Conservation (phyloP, 352 stramenopile species). For the Pythium brassicae region DNA sequence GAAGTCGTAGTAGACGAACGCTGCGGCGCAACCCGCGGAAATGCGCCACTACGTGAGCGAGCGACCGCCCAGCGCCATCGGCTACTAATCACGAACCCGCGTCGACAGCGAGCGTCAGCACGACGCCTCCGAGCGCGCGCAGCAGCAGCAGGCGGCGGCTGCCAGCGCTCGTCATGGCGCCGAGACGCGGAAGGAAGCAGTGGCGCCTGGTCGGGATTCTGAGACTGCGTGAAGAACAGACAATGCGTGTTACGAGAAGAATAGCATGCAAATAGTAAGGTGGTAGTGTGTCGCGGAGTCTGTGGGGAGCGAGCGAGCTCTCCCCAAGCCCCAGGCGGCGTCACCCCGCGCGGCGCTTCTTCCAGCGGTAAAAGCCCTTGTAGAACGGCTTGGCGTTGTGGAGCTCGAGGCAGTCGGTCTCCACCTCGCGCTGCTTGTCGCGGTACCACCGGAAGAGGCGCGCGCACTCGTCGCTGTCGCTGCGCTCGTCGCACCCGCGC, state of each 20-base stretch:
- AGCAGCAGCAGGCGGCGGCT: neutral
- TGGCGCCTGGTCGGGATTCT: too few relatives aligned
- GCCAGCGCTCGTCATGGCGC: too few relatives aligned
- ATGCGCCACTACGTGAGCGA: neutral
- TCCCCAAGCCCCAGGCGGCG: too few relatives aligned
- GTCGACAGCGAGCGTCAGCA: neutral
- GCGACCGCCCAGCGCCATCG: neutral
- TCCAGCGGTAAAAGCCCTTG: conserved; percentile 17
- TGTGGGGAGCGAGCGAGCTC: too few relatives aligned
- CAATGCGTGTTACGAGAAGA: too few relatives aligned
- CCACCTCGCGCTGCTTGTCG: conserved; percentile 28
- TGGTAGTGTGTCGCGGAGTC: too few relatives aligned
- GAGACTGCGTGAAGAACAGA: too few relatives aligned
- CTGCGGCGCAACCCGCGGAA: too few relatives aligned
- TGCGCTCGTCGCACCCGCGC: conserved; percentile 19
- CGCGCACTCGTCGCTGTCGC: conserved; percentile 12
- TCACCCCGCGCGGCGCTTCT: neutral
- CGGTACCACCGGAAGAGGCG: conserved; percentile 58
- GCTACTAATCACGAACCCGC: neutral
- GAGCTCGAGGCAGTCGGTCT: conserved; percentile 49
- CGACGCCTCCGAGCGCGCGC: too few relatives aligned
- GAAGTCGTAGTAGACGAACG: conserved; percentile 89
- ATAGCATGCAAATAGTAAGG: too few relatives aligned
- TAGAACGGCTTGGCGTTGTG: conserved; percentile 19
- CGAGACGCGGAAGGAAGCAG: too few relatives aligned